phyloP scores from a whole-genome alignment of 2,329 filamentous ascomycete genomes.

The Grosmannia clavigera region DNA sequence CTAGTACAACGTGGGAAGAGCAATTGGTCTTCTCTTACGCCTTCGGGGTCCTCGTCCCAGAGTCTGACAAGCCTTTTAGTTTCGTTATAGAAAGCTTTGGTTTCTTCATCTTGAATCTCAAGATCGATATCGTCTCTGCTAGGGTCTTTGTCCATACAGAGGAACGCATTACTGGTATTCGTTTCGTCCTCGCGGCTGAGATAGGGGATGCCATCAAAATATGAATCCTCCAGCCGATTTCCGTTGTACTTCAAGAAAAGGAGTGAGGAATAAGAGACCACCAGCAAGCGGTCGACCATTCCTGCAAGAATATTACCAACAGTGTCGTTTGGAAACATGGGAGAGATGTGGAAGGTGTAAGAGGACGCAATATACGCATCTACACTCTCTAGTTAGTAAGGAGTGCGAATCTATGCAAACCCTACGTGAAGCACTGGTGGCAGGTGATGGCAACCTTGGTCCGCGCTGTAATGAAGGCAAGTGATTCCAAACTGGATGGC shows the following conservation, averaged over 20 bases:
- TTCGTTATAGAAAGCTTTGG: slow-evolving; percentile 8
- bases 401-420: neutral
- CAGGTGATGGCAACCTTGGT: too few species aligned
- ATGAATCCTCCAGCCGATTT: slow-evolving; percentile 16
- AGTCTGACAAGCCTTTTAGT: neutral
- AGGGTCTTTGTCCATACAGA: neutral
- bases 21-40: neutral
- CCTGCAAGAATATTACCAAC: slow-evolving; percentile 11
- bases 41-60: slow-evolving; percentile 6
- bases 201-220: slow-evolving; percentile 19
- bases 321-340: slow-evolving; percentile 14
- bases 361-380: slow-evolving; percentile 14
- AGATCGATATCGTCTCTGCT: slow-evolving; percentile 1
- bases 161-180: slow-evolving; percentile 1
- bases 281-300: slow-evolving; percentile 17
- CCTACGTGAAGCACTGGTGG: too few species aligned
- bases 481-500: slow-evolving; percentile 26
- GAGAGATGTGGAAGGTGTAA: slow-evolving; percentile 21
- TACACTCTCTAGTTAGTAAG: neutral
- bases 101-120: neutral
- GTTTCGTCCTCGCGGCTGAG: slow-evolving; percentile 17
- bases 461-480: slow-evolving; percentile 13
- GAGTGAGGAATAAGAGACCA: slow-evolving; percentile 17
- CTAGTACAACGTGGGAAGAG: neutral
- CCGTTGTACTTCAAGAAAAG: slow-evolving; percentile 17